Evolutionary conservation across 2,329 filamentous ascomycete species (phyloP).

Genomic region (Zymoseptoria crescenta): DNA sequence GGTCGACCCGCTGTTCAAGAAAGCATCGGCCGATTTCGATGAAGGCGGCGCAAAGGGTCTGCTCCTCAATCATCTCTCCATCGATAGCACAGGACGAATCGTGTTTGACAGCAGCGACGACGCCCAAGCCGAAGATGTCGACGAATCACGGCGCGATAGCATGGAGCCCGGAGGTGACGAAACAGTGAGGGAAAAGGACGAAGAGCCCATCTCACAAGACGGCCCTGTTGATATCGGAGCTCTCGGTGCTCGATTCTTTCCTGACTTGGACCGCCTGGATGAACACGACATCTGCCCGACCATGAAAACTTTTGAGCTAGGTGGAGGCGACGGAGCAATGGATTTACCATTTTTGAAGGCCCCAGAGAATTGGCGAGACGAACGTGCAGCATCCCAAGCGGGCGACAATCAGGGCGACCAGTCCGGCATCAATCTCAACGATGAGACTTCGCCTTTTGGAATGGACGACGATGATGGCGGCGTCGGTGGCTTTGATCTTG

Average conservation of each 20-base stretch:
- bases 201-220: constrained; percentile 42
- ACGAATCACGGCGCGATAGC: constrained; percentile 28
- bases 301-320: constrained; percentile 85
- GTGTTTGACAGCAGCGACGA: constrained; percentile 99
- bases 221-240: constrained; percentile 71
- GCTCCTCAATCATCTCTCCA: constrained; percentile 90
- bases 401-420: constrained; percentile 48
- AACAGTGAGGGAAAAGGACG: constrained; percentile 37
- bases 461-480: constrained; percentile 65
- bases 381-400: constrained; percentile 47
- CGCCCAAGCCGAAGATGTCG: constrained; percentile 44
- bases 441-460: constrained; percentile 40
- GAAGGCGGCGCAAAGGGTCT: constrained; percentile 95
- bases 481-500: constrained; percentile 54
- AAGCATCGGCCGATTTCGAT: constrained; percentile 95
- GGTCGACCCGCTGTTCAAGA: constrained; percentile 98
- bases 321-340: constrained; percentile 73
- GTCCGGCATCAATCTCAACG: constrained; percentile 34
- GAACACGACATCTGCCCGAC: constrained; percentile 91
- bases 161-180: constrained; percentile 38
- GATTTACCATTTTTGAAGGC: constrained; percentile 90
- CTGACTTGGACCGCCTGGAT: constrained; percentile 67
- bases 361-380: constrained; percentile 69
- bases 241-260: constrained; percentile 76
- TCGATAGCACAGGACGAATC: constrained; percentile 83